Conservation (phyloP, 345 rosid genomes). For the Aurinia saxatilis region DNA sequence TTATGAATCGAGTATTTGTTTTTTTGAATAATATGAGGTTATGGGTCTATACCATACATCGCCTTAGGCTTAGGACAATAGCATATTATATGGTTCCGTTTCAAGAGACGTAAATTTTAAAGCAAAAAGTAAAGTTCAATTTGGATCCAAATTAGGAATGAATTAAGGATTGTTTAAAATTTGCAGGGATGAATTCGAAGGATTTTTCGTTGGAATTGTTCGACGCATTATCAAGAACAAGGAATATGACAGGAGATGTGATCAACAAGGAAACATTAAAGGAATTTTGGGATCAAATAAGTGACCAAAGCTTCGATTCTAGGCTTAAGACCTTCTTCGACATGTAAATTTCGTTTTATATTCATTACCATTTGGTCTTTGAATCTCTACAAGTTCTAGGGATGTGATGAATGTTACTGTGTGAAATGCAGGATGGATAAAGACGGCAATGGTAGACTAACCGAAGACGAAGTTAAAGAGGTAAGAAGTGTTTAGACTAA, state of each 20-base stretch:
- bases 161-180: too few species aligned
- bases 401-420: neutral
- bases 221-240: slow-evolving; percentile 50
- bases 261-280: slow-evolving; percentile 30
- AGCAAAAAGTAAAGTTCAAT: too few species aligned
- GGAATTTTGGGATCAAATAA: slow-evolving; percentile 71
- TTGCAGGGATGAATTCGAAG: slow-evolving; percentile 57
- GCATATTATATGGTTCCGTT: too few species aligned
- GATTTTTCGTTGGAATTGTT: slow-evolving; percentile 59
- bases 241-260: slow-evolving; percentile 34
- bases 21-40: too few species aligned
- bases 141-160: too few species aligned
- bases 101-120: too few species aligned
- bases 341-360: slow-evolving; percentile 32
- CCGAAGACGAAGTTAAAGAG: slow-evolving; percentile 57
- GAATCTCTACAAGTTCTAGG: neutral
- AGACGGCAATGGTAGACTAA: slow-evolving; percentile 61
- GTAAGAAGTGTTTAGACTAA: slow-evolving; percentile 14
- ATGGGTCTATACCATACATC: too few species aligned
- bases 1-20: too few species aligned
- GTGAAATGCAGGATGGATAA: slow-evolving; percentile 55
- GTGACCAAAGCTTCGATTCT: slow-evolving; percentile 55
- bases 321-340: slow-evolving; percentile 66
- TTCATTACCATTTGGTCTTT: neutral
- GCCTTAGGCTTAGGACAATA: too few species aligned